phyloP scores from a whole-genome alignment of 106 monocot genomes.

The Alisma plantagoaquatica region DNA sequence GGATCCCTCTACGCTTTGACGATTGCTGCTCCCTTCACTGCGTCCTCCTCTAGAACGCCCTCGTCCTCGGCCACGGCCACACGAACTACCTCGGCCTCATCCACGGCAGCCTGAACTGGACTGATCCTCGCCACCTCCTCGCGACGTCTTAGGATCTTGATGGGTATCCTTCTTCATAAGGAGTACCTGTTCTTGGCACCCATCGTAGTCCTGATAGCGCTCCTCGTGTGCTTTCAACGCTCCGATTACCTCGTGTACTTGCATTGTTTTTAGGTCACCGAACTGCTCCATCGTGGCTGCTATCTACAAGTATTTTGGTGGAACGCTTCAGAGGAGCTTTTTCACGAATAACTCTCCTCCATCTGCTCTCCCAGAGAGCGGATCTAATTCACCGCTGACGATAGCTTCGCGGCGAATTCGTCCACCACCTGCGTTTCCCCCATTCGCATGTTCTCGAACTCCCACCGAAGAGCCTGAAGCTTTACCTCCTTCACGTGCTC shows the following conservation, averaged over 20 bases:
- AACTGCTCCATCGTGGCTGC: background rate
- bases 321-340: background rate
- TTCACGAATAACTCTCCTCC: background rate
- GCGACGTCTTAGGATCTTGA: background rate
- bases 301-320: background rate
- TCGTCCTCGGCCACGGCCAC: background rate
- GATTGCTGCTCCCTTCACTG: too few relatives aligned
- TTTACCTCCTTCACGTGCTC: conserved; percentile 3
- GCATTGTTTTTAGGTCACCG: background rate
- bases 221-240: background rate
- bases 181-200: background rate
- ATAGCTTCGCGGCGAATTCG: background rate
- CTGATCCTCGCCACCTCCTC: background rate
- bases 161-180: background rate
- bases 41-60: background rate
- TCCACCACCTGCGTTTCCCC: conserved; percentile 1
- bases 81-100: background rate
- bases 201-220: background rate
- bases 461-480: background rate
- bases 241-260: background rate
- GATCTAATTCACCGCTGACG: background rate
- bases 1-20: too few relatives aligned
- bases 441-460: background rate
- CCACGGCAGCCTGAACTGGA: too few relatives aligned
- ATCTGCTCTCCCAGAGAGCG: background rate